Conservation (phyloP, 2,329 filamentous ascomycete genomes). For the Acephala macrosclerotiorum region DNA sequence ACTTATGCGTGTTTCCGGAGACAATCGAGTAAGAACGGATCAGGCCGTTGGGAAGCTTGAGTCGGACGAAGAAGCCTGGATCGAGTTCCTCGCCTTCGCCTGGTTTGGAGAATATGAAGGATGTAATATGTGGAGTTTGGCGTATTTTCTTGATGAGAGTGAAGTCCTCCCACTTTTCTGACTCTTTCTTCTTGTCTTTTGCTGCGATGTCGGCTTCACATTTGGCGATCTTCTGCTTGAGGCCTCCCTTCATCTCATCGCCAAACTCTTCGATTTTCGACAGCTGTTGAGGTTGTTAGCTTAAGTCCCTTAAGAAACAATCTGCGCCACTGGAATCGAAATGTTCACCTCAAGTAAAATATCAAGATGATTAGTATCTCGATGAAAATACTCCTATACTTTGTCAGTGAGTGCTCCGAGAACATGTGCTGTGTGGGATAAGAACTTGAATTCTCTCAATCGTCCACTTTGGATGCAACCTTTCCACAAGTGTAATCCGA, state of each 20-base stretch:
- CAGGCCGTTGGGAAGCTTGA: conserved; percentile 64
- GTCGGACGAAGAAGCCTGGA: conserved; percentile 61
- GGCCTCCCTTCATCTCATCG: conserved; percentile 56
- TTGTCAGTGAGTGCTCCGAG: no score
- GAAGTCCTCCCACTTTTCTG: conserved; percentile 47
- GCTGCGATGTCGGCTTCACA: conserved; percentile 42
- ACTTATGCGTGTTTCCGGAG: conserved; percentile 54
- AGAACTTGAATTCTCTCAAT: conserved; percentile 68
- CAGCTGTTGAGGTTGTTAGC: conserved; percentile 44
- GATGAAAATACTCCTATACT: conserved; percentile 67
- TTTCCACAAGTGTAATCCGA: conserved; percentile 60
- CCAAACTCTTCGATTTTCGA: conserved; percentile 45
- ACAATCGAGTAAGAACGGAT: conserved; percentile 68
- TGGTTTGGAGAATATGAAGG: conserved; percentile 58
- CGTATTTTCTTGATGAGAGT: conserved; percentile 54
- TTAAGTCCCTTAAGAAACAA: background rate
- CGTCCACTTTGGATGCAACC: conserved; percentile 66
- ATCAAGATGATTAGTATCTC: conserved; percentile 55
- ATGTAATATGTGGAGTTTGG: conserved; percentile 59
- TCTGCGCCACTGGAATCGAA: background rate
- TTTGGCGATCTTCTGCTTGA: conserved; percentile 59
- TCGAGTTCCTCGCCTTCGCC: conserved; percentile 46
- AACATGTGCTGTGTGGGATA: no score
- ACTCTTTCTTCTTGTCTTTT: conserved; percentile 37
- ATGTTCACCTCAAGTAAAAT: conserved; percentile 53